Conservation (phyloP, 495 filamentous ascomycete species). For the Xylaria palmicola region DNA sequence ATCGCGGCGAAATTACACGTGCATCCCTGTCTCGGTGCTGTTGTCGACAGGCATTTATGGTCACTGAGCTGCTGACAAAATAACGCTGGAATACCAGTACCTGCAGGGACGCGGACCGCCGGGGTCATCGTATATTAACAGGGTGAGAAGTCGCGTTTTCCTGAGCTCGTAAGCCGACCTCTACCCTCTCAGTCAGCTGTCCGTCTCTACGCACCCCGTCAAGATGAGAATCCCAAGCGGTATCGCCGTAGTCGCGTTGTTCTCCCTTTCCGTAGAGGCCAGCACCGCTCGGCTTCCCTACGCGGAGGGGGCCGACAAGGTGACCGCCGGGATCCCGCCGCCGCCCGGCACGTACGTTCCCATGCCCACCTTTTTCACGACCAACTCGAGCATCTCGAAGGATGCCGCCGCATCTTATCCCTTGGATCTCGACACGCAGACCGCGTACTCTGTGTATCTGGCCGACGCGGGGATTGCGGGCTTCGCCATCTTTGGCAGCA, state of each 20-base stretch:
- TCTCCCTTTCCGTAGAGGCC: constrained; percentile 1
- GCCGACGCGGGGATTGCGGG: constrained; percentile 21
- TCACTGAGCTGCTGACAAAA: constrained; percentile 1
- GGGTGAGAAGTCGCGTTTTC: background rate
- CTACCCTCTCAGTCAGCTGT: background rate
- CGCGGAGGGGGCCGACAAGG: constrained; percentile 4
- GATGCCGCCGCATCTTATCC: constrained; percentile 6
- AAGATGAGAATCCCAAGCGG: constrained; percentile 3
- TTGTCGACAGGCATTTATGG: background rate
- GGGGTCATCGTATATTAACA: constrained; percentile 1
- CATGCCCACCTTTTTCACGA: constrained; percentile 9
- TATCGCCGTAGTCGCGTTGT: background rate
- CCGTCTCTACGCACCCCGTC: background rate
- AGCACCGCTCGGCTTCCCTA: constrained; percentile 1
- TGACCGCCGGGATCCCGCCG: background rate
- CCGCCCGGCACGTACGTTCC: constrained; percentile 9
- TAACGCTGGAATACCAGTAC: background rate
- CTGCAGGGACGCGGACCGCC: background rate
- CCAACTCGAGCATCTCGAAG: constrained; percentile 1
- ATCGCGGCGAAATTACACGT: constrained; percentile 4
- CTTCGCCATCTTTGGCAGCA: constrained; percentile 10
- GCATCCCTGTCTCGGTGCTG: background rate
- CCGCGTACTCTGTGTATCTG: constrained; percentile 9
- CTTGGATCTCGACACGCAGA: background rate
- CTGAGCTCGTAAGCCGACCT: background rate